Conservation (phyloP, 768 basidiomycete genomes). For the Leccinum longicurvipes region DNA sequence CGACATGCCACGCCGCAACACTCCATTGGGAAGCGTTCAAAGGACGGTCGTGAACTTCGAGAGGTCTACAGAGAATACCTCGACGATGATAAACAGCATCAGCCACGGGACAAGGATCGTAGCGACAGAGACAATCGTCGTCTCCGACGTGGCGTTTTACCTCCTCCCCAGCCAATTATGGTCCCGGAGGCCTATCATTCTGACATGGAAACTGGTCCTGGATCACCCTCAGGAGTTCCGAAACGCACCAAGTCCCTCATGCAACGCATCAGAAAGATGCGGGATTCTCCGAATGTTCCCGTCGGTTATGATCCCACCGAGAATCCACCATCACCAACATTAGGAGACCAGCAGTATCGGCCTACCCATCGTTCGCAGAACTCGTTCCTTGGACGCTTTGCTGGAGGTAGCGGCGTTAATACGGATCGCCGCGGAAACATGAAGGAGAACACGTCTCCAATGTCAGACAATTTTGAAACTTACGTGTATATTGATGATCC, state of each 20-base stretch:
- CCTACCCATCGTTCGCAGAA: slow-evolving; percentile 73
- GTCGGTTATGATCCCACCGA: slow-evolving; percentile 44
- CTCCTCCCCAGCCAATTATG: slow-evolving; percentile 83
- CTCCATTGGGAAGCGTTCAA: slow-evolving; percentile 36
- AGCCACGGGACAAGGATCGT: slow-evolving; percentile 34
- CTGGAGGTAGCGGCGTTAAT: slow-evolving; percentile 33
- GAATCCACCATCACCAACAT: slow-evolving; percentile 45
- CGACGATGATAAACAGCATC: slow-evolving; percentile 36
- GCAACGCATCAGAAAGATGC: slow-evolving; percentile 87
- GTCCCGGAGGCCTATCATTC: slow-evolving; percentile 51
- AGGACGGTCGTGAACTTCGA: slow-evolving; percentile 50
- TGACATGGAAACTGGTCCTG: slow-evolving; percentile 35
- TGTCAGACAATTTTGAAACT: slow-evolving; percentile 41
- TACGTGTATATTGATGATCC: slow-evolving; percentile 64
- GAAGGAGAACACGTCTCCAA: slow-evolving; percentile 32
- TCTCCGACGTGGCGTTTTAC: slow-evolving; percentile 53
- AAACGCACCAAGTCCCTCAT: slow-evolving; percentile 82
- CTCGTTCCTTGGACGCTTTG: slow-evolving; percentile 76
- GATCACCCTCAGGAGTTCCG: slow-evolving; percentile 46
- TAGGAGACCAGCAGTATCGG: slow-evolving; percentile 37
- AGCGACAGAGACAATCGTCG: slow-evolving; percentile 31
- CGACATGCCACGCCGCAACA: slow-evolving; percentile 36
- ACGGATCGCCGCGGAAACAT: slow-evolving; percentile 36
- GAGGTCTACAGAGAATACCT: slow-evolving; percentile 45
- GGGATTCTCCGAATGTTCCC: slow-evolving; percentile 80